A percentile compares a stretch with the other conserved stretches of the same genome.
Conservation (phyloP, 495 filamentous ascomycete species). For the Hyaloscypha variabilis region DNA sequence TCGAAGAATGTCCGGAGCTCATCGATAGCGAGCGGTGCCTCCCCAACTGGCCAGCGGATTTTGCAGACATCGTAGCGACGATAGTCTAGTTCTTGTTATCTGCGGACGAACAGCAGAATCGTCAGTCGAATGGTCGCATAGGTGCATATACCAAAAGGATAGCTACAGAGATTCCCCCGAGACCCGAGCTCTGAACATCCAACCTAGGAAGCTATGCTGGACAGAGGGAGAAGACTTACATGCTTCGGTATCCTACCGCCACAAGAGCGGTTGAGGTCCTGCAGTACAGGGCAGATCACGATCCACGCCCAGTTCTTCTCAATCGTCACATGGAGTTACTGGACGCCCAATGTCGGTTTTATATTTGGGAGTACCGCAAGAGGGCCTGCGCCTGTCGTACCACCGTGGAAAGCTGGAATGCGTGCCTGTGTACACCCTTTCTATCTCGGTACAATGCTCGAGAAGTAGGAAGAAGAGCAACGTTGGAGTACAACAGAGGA, state of each 20-base stretch:
- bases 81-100: conserved; percentile 26
- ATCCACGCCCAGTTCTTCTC: conserved; percentile 32
- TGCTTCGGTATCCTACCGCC: conserved; percentile 28
- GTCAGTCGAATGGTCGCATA: conserved; percentile 33
- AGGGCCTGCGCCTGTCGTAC: conserved; percentile 18
- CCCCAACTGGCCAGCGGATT: conserved; percentile 48
- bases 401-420: conserved; percentile 20
- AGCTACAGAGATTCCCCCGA: conserved; percentile 16
- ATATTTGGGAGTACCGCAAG: conserved; percentile 14
- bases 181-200: conserved; percentile 20
- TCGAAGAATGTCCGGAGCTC: conserved; percentile 51
- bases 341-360: conserved; percentile 22
- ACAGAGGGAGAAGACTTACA: conserved; percentile 25
- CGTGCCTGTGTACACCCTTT: conserved; percentile 13
- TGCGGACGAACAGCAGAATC: conserved; percentile 20
- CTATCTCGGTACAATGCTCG: not conserved
- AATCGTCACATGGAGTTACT: conserved; percentile 33
- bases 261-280: conserved; percentile 30
- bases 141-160: conserved; percentile 19
- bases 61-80: conserved; percentile 48
- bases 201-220: conserved; percentile 13
- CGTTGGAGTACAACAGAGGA: conserved; percentile 28
- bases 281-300: conserved; percentile 35
- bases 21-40: conserved; percentile 65
- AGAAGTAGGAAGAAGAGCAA: conserved; percentile 23